phyloP scores from a whole-genome alignment of 1,284 basidiomycete species.

The Naganishia liquefaciens region DNA sequence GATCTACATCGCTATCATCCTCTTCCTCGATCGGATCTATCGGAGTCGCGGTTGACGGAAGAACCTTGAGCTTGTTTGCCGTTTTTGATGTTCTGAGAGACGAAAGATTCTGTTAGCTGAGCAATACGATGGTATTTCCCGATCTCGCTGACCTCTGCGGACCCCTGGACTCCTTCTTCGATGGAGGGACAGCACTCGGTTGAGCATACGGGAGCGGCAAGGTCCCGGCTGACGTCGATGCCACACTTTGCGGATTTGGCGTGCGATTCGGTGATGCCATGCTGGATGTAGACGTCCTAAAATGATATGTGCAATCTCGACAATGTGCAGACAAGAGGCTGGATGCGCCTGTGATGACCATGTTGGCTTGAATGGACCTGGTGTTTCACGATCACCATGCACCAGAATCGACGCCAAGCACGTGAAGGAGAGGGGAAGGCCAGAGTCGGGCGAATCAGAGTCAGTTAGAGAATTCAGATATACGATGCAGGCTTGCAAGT shows the following conservation, averaged over 20 bases:
- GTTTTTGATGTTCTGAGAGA: conserved; percentile 66
- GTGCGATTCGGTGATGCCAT: conserved; percentile 16
- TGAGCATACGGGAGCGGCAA: conserved; percentile 53
- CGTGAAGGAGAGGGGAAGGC: background rate
- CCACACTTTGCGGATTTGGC: background rate
- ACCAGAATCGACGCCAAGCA: conserved; percentile 12
- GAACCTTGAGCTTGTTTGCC: conserved; percentile 35
- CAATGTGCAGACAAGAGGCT: no score
- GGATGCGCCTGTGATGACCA: no score
- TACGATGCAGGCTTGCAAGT: background rate
- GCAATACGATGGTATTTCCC: conserved; percentile 6
- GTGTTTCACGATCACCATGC: no score
- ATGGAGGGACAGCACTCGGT: conserved; percentile 35
- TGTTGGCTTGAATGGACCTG: no score
- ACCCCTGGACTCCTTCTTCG: conserved; percentile 49
- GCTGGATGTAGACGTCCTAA: background rate
- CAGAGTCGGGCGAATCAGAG: background rate
- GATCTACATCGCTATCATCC: conserved; percentile 58
- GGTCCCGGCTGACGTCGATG: conserved; percentile 10
- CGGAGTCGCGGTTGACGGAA: conserved; percentile 23
- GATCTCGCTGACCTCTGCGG: conserved; percentile 48
- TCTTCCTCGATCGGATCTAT: conserved; percentile 5
- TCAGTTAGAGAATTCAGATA: background rate
- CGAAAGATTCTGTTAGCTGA: background rate
- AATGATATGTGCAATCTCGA: background rate